These are phyloP conservation scores for Lophiostoma macrostomum DNA, from an alignment of 495 filamentous ascomycete genomes.

Conservation along the genomic window DNA sequence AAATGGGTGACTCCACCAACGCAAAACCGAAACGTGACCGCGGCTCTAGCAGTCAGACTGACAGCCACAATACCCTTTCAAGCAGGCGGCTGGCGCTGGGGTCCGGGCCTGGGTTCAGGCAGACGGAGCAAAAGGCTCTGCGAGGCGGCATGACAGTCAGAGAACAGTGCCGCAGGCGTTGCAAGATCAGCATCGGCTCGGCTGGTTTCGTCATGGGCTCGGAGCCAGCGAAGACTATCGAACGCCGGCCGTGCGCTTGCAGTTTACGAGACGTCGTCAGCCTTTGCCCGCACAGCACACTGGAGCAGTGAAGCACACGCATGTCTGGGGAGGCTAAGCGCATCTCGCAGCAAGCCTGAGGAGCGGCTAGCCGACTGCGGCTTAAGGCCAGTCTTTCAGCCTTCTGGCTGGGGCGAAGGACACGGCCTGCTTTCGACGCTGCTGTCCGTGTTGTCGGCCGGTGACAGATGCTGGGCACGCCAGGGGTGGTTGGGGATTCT, in stretches of 20 bases:
- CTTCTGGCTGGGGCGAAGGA: conserved; percentile 17
- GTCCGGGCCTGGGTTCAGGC: conserved; percentile 10
- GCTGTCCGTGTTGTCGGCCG: conserved; percentile 6
- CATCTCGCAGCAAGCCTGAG: too few species aligned
- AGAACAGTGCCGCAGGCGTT: conserved; percentile 24
- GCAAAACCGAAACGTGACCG: conserved; percentile 33
- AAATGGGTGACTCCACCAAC: conserved; percentile 27
- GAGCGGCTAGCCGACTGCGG: conserved; percentile 25
- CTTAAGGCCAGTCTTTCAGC: conserved; percentile 7
- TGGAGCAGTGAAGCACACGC: too few species aligned
- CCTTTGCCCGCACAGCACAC: conserved; percentile 2
- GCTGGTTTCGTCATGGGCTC: conserved; percentile 30
- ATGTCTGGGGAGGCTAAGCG: conserved; percentile 1
- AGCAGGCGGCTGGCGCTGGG: conserved; percentile 3
- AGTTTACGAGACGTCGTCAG: conserved; percentile 29
- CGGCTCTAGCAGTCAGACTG: conserved; percentile 1
- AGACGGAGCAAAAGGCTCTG: conserved; percentile 18
- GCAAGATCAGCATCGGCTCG: conserved; percentile 22
- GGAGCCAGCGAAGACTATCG: conserved; percentile 22
- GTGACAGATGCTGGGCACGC: background rate
- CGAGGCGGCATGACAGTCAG: conserved; percentile 28
- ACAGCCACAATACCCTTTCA: conserved; percentile 1
- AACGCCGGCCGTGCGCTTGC: conserved; percentile 26
- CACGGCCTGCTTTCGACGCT: conserved; percentile 10
- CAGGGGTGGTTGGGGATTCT: background rate